phyloP scores from a whole-genome alignment of 1,139 yeast genomes.

The Geotrichum bryndzae region DNA sequence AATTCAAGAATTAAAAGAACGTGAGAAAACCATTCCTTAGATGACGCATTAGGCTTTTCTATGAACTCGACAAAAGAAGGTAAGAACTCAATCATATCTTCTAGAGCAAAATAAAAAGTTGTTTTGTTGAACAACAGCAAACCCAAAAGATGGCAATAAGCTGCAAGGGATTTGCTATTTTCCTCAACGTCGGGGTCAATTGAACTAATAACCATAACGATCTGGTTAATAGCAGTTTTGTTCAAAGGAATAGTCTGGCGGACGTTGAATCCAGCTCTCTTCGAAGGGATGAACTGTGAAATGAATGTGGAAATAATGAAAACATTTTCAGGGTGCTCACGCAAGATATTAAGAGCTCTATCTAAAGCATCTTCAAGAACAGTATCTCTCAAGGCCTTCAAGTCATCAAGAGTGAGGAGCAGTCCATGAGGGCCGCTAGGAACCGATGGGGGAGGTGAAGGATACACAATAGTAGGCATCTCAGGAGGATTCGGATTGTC shows the following conservation, averaged over 20 bases:
- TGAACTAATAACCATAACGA: constrained; percentile 37
- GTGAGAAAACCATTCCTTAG: constrained; percentile 32
- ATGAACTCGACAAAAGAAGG: constrained; percentile 27
- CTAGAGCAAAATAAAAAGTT: constrained; percentile 39
- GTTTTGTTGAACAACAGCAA: constrained; percentile 40
- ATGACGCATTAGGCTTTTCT: constrained; percentile 20
- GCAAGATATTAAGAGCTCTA: constrained; percentile 46
- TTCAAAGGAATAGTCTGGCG: constrained; percentile 13
- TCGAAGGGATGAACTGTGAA: constrained; percentile 30
- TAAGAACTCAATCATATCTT: constrained; percentile 39
- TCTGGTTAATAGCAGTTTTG: constrained; percentile 33
- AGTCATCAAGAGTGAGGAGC: constrained; percentile 39
- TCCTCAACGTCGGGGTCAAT: constrained; percentile 33
- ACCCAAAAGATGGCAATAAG: constrained; percentile 46
- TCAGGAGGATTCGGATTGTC: not conserved
- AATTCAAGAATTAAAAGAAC: constrained; percentile 32
- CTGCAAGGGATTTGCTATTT: constrained; percentile 37
- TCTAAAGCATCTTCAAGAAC: constrained; percentile 38
- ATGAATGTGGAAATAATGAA: constrained; percentile 48
- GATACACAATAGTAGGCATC: constrained; percentile 5
- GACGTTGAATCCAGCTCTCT: constrained; percentile 14
- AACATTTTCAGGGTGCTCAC: constrained; percentile 47
- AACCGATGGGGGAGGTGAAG: constrained; percentile 27
- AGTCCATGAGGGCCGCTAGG: constrained; percentile 23
- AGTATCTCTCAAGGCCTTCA: constrained; percentile 39